A percentile compares a stretch with the other conserved stretches of the same genome.
These are phyloP conservation scores for Termitomyces sp. DNA, from an alignment of 768 basidiomycete species.

Conservation along the genomic window DNA sequence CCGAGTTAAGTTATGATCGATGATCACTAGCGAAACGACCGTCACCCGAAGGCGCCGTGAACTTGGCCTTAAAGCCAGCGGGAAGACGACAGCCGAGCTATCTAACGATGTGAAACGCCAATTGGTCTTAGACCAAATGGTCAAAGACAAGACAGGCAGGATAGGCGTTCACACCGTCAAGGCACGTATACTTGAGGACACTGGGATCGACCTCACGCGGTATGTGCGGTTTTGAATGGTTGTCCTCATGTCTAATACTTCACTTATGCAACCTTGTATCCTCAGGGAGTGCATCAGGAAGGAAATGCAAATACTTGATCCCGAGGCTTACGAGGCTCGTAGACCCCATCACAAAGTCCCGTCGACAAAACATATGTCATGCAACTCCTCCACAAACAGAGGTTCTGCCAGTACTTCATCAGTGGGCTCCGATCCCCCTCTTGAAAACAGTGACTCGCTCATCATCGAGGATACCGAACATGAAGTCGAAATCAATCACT, in stretches of 20 bases:
- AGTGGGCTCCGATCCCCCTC: background rate
- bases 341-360: slow-evolving; percentile 2
- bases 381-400: background rate
- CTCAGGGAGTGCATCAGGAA: slow-evolving; percentile 7
- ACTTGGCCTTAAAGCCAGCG: slow-evolving; percentile 26
- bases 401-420: background rate
- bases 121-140: slow-evolving; percentile 31
- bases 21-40: slow-evolving; percentile 21
- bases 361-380: background rate
- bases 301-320: slow-evolving; percentile 6
- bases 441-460: background rate
- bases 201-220: slow-evolving; percentile 28
- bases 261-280: background rate
- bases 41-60: slow-evolving; percentile 23
- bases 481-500: background rate
- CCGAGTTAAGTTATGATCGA: background rate
- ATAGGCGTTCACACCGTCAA: slow-evolving; percentile 26
- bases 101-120: slow-evolving; percentile 25
- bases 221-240: background rate
- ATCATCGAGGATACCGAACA: background rate
- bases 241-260: no score
- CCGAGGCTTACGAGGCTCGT: slow-evolving; percentile 7
- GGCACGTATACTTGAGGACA: slow-evolving; percentile 24
- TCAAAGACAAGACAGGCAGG: slow-evolving; percentile 26
- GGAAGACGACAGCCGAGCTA: slow-evolving; percentile 24